Evolutionary conservation across 345 rosid genomes (phyloP).

Genomic region (Rubroshorea leprosula): DNA sequence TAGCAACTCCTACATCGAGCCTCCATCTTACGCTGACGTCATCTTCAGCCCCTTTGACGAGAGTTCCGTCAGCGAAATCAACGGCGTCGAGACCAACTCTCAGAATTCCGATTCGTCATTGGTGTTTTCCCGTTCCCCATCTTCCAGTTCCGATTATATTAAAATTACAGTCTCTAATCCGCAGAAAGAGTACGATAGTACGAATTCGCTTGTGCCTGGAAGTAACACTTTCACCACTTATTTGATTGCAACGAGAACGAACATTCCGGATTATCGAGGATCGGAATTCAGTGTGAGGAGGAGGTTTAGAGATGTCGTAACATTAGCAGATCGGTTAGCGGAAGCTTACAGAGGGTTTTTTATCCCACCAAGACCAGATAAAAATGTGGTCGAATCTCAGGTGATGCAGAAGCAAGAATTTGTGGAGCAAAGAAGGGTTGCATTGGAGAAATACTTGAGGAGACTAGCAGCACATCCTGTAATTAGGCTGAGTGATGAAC

Average conservation of each 20-base stretch:
- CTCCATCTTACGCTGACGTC: slow-evolving; percentile 88
- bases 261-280: slow-evolving; percentile 52
- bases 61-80: slow-evolving; percentile 41
- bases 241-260: slow-evolving; percentile 74
- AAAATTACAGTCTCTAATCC: slow-evolving; percentile 85
- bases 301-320: slow-evolving; percentile 78
- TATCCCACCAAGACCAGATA: slow-evolving; percentile 89
- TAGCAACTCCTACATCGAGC: slow-evolving; percentile 66
- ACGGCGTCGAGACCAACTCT: slow-evolving; percentile 41
- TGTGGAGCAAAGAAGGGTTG: slow-evolving; percentile 86
- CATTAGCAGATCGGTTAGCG: slow-evolving; percentile 71
- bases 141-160: slow-evolving; percentile 49
- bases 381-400: slow-evolving; percentile 90
- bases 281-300: slow-evolving; percentile 74
- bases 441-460: slow-evolving; percentile 78
- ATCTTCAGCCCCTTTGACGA: slow-evolving; percentile 80
- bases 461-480: slow-evolving; percentile 68
- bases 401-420: slow-evolving; percentile 98
- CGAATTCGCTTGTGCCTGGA: slow-evolving; percentile 78
- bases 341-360: slow-evolving; percentile 81
- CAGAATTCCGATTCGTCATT: slow-evolving; percentile 34
- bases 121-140: slow-evolving; percentile 51
- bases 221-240: slow-evolving; percentile 65
- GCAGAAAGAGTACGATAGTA: slow-evolving; percentile 67
- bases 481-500: slow-evolving; percentile 71